phyloP scores from a whole-genome alignment of 352 stramenopile species.

The Phytopythium aichiense region DNA sequence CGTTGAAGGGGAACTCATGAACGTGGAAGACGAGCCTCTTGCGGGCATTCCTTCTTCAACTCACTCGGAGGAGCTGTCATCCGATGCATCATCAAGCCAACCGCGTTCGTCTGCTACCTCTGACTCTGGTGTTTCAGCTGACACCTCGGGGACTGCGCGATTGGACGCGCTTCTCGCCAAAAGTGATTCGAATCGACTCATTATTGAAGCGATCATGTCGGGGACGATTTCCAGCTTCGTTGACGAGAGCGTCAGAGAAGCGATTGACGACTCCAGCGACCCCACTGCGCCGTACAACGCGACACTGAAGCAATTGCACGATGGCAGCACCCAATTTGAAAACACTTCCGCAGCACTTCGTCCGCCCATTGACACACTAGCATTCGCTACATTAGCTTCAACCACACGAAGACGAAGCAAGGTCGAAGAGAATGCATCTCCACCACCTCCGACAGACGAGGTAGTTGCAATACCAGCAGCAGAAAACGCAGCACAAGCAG shows the following conservation, averaged over 20 bases:
- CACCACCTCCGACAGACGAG: too few relatives aligned
- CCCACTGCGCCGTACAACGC: background rate
- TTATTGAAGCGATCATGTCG: constrained; percentile 21
- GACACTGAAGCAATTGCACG: background rate
- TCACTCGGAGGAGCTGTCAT: background rate
- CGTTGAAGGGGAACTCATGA: background rate
- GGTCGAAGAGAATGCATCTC: too few relatives aligned
- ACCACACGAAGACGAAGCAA: too few relatives aligned
- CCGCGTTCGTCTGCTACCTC: background rate
- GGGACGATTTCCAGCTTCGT: constrained; percentile 16
- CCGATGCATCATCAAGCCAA: background rate
- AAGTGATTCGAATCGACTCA: constrained; percentile 19
- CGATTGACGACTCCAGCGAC: constrained; percentile 18
- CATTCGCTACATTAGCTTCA: too few relatives aligned
- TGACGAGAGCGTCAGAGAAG: constrained; percentile 6
- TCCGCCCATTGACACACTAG: too few relatives aligned
- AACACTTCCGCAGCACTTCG: too few relatives aligned
- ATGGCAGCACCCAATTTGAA: too few relatives aligned
- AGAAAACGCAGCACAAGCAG: too few relatives aligned
- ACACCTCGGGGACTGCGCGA: background rate
- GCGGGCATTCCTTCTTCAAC: background rate
- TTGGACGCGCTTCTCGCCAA: constrained; percentile 7
- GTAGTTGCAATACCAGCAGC: too few relatives aligned
- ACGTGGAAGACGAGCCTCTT: background rate
- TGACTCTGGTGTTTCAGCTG: background rate